phyloP scores from a whole-genome alignment of 75 land plant genomes.

The Cunninghamia lanceolata region DNA sequence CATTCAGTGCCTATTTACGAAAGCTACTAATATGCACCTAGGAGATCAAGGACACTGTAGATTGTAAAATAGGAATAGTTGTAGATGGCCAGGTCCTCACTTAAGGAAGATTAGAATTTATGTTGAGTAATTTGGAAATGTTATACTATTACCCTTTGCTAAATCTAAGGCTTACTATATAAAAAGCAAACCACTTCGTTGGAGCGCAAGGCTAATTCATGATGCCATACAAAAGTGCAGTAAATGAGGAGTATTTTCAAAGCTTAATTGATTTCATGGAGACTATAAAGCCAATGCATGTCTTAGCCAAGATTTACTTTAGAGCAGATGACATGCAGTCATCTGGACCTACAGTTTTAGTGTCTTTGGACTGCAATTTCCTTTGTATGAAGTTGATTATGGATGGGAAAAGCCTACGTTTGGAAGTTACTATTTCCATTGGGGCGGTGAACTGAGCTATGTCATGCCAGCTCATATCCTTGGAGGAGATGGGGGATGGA shows the following conservation, averaged over 20 bases:
- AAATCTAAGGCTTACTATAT: constrained; percentile 8
- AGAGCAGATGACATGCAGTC: no score
- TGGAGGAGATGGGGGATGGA: neutral
- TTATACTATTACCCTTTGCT: constrained; percentile 35
- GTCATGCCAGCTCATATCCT: no score
- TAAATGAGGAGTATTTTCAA: constrained; percentile 20
- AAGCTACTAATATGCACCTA: neutral
- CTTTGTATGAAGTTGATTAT: no score
- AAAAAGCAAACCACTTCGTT: constrained; percentile 10
- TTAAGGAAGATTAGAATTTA: neutral
- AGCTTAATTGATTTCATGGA: constrained; percentile 39
- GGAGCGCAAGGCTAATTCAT: constrained; percentile 34
- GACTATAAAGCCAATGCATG: no score
- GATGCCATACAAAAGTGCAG: constrained; percentile 12
- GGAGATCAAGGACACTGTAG: no score
- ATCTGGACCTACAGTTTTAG: no score
- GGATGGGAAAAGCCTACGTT: no score
- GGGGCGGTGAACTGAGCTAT: no score
- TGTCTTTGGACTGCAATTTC: no score
- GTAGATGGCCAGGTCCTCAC: constrained; percentile 24
- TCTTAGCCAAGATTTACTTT: no score
- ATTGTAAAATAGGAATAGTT: neutral
- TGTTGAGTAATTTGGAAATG: constrained; percentile 27
- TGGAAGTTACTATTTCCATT: no score
- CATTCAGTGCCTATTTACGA: no score